Percentiles rank a stretch among this genome's conserved stretches.
phyloP scores from a whole-genome alignment of 225 moss, liverwort and hornwort genomes.

The Pseudoscleropodium purum region DNA sequence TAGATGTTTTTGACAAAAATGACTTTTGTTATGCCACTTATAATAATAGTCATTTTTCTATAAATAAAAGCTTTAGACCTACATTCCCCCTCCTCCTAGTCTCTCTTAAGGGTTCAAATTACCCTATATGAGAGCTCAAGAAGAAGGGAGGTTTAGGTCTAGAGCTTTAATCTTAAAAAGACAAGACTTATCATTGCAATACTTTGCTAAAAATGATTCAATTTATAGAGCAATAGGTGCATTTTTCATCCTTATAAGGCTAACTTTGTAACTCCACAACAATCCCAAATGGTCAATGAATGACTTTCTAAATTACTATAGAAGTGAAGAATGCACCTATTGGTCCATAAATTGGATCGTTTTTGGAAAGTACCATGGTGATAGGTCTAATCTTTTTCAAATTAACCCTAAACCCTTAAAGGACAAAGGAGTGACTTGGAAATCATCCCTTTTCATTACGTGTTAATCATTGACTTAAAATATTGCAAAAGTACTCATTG shows the following conservation, averaged over 20 bases:
- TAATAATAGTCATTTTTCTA: neutral
- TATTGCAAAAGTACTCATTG: no score
- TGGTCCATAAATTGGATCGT: rapidly evolving
- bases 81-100: no score
- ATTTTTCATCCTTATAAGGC: neutral
- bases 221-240: neutral
- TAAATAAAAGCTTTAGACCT: neutral
- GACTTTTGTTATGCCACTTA: neutral
- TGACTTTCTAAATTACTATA: neutral
- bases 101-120: neutral
- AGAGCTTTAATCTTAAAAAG: rapidly evolving
- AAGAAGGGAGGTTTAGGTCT: neutral
- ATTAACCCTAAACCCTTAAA: no score
- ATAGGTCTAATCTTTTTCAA: neutral
- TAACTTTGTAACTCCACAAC: rapidly evolving
- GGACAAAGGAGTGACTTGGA: no score
- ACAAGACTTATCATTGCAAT: rapidly evolving
- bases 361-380: neutral
- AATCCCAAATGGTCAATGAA: neutral
- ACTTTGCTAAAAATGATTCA: neutral
- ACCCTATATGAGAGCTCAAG: rapidly evolving
- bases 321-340: neutral
- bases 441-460: no score
- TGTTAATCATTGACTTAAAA: no score
- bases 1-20: neutral